Evolutionary conservation across 768 basidiomycete species (phyloP).

Genomic region (Phaeolepiota aurea): DNA sequence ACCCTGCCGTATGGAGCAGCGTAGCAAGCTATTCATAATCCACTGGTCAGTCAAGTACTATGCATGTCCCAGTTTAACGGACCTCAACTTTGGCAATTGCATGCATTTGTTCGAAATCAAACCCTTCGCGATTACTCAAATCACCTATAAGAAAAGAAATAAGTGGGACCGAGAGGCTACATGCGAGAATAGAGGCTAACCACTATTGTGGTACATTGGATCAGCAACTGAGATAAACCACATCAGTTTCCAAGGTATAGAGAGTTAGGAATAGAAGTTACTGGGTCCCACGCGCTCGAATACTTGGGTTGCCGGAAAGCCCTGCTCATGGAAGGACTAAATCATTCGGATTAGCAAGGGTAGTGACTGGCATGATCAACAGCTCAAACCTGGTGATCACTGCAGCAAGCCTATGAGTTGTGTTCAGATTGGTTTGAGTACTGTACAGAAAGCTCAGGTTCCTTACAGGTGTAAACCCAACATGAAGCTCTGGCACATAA

Average conservation of each 20-base stretch:
- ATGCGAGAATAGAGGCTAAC: slow-evolving; percentile 40
- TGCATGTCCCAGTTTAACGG: slow-evolving; percentile 9
- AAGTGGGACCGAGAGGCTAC: no score
- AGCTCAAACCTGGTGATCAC: slow-evolving; percentile 64
- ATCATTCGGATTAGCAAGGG: slow-evolving; percentile 2
- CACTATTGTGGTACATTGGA: slow-evolving; percentile 85
- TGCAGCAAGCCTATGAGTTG: slow-evolving; percentile 65
- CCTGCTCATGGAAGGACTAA: slow-evolving; percentile 74
- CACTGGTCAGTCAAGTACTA: not conserved
- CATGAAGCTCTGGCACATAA: slow-evolving; percentile 72
- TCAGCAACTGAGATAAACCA: slow-evolving; percentile 69
- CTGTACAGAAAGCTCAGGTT: not conserved
- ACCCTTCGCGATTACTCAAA: slow-evolving; percentile 69
- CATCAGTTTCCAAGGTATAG: slow-evolving; percentile 5
- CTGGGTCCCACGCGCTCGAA: slow-evolving; percentile 81
- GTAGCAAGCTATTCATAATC: slow-evolving; percentile 48
- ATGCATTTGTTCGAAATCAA: slow-evolving; percentile 74
- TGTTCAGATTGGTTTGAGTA: slow-evolving; percentile 1
- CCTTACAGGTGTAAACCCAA: slow-evolving; percentile 58
- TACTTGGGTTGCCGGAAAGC: slow-evolving; percentile 80
- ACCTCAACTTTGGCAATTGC: slow-evolving; percentile 88
- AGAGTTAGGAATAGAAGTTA: slow-evolving; percentile 17
- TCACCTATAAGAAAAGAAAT: slow-evolving; percentile 44
- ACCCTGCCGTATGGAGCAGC: slow-evolving; percentile 62
- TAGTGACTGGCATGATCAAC: not conserved